These are phyloP conservation scores for Diospyros lotus DNA, from an alignment of 148 eudicot genomes.

Conservation along the genomic window DNA sequence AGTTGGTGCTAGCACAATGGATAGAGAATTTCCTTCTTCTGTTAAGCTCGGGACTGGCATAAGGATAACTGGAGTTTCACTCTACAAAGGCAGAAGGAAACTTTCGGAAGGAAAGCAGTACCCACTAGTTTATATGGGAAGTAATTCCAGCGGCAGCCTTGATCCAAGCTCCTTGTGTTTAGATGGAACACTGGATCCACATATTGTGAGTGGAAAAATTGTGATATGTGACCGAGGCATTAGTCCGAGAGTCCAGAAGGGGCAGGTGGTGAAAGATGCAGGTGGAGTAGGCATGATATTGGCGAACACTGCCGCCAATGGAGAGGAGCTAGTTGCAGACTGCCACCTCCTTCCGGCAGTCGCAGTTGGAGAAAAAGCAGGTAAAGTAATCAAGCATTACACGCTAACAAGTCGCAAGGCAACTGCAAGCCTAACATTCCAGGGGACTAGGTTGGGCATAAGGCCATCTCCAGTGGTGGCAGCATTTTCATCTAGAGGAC, in stretches of 20 bases:
- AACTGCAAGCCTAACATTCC: constrained; percentile 54
- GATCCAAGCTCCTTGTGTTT: constrained; percentile 76
- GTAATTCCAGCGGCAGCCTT: constrained; percentile 40
- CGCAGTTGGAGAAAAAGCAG: constrained; percentile 68
- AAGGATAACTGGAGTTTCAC: constrained; percentile 48
- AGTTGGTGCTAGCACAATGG: constrained; percentile 93
- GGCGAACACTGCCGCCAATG: constrained; percentile 68
- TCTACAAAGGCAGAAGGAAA: constrained; percentile 56
- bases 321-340: constrained; percentile 91
- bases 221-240: constrained; percentile 92
- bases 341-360: constrained; percentile 83
- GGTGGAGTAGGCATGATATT: constrained; percentile 92
- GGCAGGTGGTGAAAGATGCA: constrained; percentile 86
- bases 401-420: constrained; percentile 39
- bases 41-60: constrained; percentile 63
- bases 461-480: constrained; percentile 83
- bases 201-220: constrained; percentile 57
- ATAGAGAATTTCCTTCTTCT: constrained; percentile 68
- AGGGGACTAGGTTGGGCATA: constrained; percentile 57
- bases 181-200: constrained; percentile 69
- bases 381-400: constrained; percentile 53
- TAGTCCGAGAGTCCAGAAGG: constrained; percentile 87
- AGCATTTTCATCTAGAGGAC: constrained; percentile 89
- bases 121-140: constrained; percentile 62
- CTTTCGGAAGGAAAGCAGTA: constrained; percentile 38